Conservation (phyloP, 139 green algal species). For the Picochlorum sp. region DNA sequence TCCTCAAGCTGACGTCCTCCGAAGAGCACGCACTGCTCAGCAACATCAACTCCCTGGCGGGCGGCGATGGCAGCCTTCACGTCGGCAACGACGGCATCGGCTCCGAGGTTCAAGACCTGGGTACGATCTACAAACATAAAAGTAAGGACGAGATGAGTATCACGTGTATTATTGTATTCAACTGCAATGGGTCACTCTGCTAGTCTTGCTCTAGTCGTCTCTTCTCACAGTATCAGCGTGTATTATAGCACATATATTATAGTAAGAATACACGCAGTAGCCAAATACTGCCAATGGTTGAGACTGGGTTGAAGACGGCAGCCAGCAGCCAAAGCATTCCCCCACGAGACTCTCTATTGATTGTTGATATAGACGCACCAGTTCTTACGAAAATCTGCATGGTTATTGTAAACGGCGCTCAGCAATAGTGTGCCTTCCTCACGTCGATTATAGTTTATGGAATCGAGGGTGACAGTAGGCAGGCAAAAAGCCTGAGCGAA, state of each 20-base stretch:
- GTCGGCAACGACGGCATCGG: slow-evolving; percentile 59
- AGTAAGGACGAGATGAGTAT: too few species aligned
- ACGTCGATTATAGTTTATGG: background rate
- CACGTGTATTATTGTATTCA: too few species aligned
- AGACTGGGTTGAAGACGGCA: too few species aligned
- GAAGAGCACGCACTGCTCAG: slow-evolving; percentile 72
- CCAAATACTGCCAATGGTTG: too few species aligned
- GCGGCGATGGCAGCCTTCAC: slow-evolving; percentile 67
- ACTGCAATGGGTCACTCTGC: background rate
- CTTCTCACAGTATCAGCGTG: too few species aligned
- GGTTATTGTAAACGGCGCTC: background rate
- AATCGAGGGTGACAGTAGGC: background rate
- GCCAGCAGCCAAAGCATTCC: too few species aligned
- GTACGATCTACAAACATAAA: slow-evolving; percentile 55
- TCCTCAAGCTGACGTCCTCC: slow-evolving; percentile 69
- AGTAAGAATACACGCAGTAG: too few species aligned
- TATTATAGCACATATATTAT: too few species aligned
- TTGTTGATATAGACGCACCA: background rate
- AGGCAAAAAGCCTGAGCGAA: too few species aligned
- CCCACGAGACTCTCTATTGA: too few species aligned
- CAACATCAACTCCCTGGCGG: slow-evolving; percentile 58
- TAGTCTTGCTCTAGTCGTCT: background rate
- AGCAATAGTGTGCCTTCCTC: slow-evolving; percentile 6
- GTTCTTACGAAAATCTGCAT: slow-evolving; percentile 26
- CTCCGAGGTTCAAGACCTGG: slow-evolving; percentile 61